Base-by-base conservation (phyloP, 441 rosid genomes). In the Erodium texanum region DNA sequence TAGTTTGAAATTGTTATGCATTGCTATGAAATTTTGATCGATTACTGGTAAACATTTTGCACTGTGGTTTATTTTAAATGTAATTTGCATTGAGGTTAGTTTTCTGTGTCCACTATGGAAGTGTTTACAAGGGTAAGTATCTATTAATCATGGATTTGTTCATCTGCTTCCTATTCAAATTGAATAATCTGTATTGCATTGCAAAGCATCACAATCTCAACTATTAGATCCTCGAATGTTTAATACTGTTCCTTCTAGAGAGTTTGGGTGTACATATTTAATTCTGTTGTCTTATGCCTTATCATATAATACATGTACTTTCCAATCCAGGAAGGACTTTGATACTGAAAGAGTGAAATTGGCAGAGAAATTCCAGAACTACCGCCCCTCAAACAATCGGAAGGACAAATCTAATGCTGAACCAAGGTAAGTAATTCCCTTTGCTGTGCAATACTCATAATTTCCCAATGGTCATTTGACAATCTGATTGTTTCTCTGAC, bases 281-380 rank as follows among this genome's bases (percentile, higher is more conserved):
- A 34, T 3, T 34, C 38, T 34, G 3, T 34, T 34, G 38, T 1
- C 38, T 34, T 43, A 5, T 0, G 11, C 50, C n/a, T 43, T 43
- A 43, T 1, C 50, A 43, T 43, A 11, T 43, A 43, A 43, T 43
- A n/a, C 50, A 43, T 43, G 15, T n/a, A 43, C 38, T 34, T 34
- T 34, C 38, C 38, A 3, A 62, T 62, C 4, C 41, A 62, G 66
- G 66, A 62, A 62, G 41, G 90, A 86, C 2, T 90, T 85, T 79
- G 97, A 90, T 69, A 81, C 74, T 8, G 88, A 78, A 63, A 82
- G 89, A 71, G 85, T 74, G 45, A 73, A 80, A 66, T 83, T 82
- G 73, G 83, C 62, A 34, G 80, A 78, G 58, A 79, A 88, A 23
- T 74, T 76, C 52, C 82, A 79, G 77, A 76, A 67, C 67, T 77